Evolutionary conservation across 2,329 filamentous ascomycete genomes (phyloP), one percentile per base, ranked within the genome.

Genomic region (Nakataea oryzae): DNA sequence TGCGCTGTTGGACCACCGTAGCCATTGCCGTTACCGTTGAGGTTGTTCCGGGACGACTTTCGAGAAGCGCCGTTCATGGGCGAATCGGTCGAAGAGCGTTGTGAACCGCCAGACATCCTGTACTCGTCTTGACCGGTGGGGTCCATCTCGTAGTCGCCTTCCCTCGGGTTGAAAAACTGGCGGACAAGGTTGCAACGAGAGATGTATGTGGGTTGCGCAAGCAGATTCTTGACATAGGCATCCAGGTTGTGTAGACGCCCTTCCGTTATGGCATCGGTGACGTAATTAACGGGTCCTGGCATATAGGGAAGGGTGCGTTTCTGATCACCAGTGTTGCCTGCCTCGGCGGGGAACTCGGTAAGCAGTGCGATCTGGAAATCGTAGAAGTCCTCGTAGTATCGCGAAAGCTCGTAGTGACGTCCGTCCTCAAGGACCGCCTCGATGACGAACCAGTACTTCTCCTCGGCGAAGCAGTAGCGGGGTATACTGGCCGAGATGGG

Each of bases 361-460:
- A 99, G 84, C 11, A 99, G 86, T 34, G 92, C 91, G 71, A 97
- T 97, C 73, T 99, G 95, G 74, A 97, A 93, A 74, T 97, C 95
- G 76, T 97, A 99, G 72, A 99, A 99, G 76, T 97, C 95, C 74
- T 97, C 92, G 71, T 99, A 99, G 71, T 96, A 95, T 65, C 95
- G 86, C 54, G 91, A 93, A 59, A 99, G 78, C 72, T 97, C 93
- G 92, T 93, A 97, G 71, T 90, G 88, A 58, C 90, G 84, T 58
- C 92, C 93, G 71, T 97, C 93, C 70, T 96, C 91, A 74, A 97
- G 85, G 69, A 88, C 83, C 28, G 90, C 91, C 73, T 97, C 93
- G 63, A 99, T 93, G 62, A 97, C 90, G 71, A 97, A 99, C 91
- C 95, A 97, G 75, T 97, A 97, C 74, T 97, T 97, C 68, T 97